Evolutionary conservation across 2,329 filamentous ascomycete species (phyloP), one percentile per base, ranked within the genome.

Genomic region (Clarireedia hainanense): DNA sequence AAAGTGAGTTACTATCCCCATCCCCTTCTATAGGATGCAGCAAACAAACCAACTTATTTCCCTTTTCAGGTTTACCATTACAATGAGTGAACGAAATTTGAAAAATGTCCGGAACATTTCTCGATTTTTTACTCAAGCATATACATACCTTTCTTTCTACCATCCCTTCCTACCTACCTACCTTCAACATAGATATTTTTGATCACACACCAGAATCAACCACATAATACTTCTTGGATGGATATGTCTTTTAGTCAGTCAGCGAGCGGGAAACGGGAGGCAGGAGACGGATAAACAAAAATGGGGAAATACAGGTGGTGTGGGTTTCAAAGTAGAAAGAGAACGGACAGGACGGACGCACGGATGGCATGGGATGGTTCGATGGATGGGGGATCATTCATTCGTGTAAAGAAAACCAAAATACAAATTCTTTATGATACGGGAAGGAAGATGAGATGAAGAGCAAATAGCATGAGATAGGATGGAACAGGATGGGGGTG

Each of bases 31-130:
- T 30, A 10, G 12, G 12, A 40, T 48, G 4, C 9, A 6, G 2
- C 23, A 5, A 43, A n/a, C 50, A 34, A 17, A 17, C 10, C 34
- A 46, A 12, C n/a, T 20, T 6, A 59, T 14, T 45, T 7, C 23
- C 12, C 20, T 12, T 46, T 12, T 12, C 61, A 94, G 89, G 85
- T 94, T 60, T 95, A 91, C 71, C 89, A 95, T 72, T 92, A 90
- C 76, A 92, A 95, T 70, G 89, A 95, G 75, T 92, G 79, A 77
- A 50, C 23, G 6, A 20, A 23, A 46, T 5, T 20, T n/a, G 20
- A 24, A 5, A 47, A 27, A 36, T 50, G 50, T 55, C 56, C 46
- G 56, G 47, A n/a, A 57, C 50, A 57, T 47, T 50, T 17, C 34
- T 15, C 42, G 15, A 34, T 27, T 34, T 50, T 40, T 23, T 27